Evolutionary conservation across 495 filamentous ascomycete species (phyloP).

Genomic region (Neurospora sublineolata): DNA sequence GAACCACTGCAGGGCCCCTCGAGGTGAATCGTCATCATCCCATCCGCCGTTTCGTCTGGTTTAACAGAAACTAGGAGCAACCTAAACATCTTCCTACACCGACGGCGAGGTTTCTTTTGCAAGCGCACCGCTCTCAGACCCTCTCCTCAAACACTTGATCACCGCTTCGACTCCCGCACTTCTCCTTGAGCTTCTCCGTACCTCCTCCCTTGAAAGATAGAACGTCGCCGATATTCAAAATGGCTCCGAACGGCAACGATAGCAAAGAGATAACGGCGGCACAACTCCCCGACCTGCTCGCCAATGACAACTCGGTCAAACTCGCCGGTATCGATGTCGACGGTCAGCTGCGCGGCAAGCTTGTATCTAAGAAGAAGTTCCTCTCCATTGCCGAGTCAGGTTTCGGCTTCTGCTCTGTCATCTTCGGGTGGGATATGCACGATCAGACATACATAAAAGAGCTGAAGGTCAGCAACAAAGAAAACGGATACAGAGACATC

Average conservation of each 20-base stretch:
- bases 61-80: neutral
- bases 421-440: conserved; percentile 99
- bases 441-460: conserved; percentile 79
- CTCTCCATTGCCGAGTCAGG: conserved; percentile 69
- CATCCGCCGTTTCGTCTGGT: neutral
- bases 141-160: neutral
- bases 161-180: neutral
- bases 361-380: conserved; percentile 95
- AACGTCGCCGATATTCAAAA: neutral
- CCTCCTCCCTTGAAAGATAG: neutral
- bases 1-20: neutral
- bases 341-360: conserved; percentile 81
- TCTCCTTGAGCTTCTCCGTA: neutral
- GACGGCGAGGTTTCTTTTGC: neutral
- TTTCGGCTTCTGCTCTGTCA: conserved; percentile 93
- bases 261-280: conserved; percentile 40
- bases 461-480: conserved; percentile 77
- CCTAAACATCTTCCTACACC: neutral
- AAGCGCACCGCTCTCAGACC: neutral
- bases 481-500: conserved; percentile 87
- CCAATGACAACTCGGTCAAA: conserved; percentile 75
- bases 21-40: neutral
- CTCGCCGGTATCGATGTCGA: conserved; percentile 88
- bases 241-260: conserved; percentile 6
- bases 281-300: conserved; percentile 52